Percentiles rank a stretch among this genome's conserved stretches.
These are phyloP conservation scores for Cicer cuneatum DNA, from an alignment of 306 rosid genomes.

Conservation along the genomic window DNA sequence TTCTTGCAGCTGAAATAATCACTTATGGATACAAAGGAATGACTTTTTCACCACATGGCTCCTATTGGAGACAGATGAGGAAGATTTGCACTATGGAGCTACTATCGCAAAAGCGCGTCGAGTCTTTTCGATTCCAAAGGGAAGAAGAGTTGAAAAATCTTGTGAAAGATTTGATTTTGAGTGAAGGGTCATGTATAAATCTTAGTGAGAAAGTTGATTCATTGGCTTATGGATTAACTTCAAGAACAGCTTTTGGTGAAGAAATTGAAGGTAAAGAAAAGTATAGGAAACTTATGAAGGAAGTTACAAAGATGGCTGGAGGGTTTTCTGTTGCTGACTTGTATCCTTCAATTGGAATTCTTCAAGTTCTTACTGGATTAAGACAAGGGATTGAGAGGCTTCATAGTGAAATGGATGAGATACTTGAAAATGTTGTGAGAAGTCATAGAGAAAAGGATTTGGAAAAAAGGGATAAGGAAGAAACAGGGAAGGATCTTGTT, in stretches of 20 bases:
- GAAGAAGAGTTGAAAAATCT: not conserved
- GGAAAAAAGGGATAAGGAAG: not conserved
- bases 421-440: conserved; percentile 10
- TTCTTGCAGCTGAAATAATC: not conserved
- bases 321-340: conserved; percentile 19
- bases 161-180: not conserved
- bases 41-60: conserved; percentile 1
- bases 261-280: not conserved
- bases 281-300: conserved; percentile 15
- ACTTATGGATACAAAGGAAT: conserved; percentile 4
- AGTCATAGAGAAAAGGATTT: not conserved
- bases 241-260: conserved; percentile 15
- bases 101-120: not conserved
- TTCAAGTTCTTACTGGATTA: conserved; percentile 5
- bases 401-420: conserved; percentile 7
- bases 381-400: not conserved
- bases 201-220: conserved; percentile 6
- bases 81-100: conserved; percentile 18
- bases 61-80: conserved; percentile 18
- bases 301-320: conserved; percentile 8
- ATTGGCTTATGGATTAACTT: conserved; percentile 10
- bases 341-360: conserved; percentile 11
- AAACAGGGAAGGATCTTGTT: conserved; percentile 35
- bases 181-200: conserved; percentile 17
- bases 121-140: not conserved